Base-by-base conservation (phyloP, 2,329 filamentous ascomycete genomes). In the Emericellopsis cladophorae region DNA sequence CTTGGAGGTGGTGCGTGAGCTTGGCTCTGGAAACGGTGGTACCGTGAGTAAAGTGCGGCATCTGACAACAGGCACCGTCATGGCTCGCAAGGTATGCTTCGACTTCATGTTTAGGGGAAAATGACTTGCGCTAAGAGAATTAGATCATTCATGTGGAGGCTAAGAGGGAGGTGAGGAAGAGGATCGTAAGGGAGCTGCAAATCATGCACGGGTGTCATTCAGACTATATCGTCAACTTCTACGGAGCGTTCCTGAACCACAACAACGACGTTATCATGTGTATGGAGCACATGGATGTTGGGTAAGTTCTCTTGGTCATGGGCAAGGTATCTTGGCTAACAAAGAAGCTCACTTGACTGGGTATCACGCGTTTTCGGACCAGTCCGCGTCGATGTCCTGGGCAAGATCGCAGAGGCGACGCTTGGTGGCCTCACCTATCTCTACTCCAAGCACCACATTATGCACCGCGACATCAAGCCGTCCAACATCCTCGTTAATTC, bases 201-300 rank as follows among this genome's bases (percentile, higher is more conserved):
- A 95, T 98, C 50, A 96, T 96, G 80, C 89, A 95, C 58, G 87
- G 93, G 55, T 98, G 92, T 64, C 92, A 95, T 56, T 95, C 86
- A 18, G 85, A 92, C 45, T 89, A 93, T 61, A 96, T 98, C 54
- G 92, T 98, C 45, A 95, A 84, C 41, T 98, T 95, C 62, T 96
- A 96, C 56, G 92, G 92, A 45, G 92, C 92, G 31, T 98, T 96
- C 57, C 76, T 96, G 55, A 96, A 95, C 58, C 85, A 93, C 56
- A 88, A 88, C 46, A 90, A 93, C 57, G 92, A 98, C 65, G 93
- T 98, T 44, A 93, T 96, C 52, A 90, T 98, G 81, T 98, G 92
- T 62, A 98, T 98, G 92, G 92, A 98, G 61, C 96, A 98, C 59
- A 95, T 95, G 87, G 92, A 98, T 63, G 87, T 90, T 58, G 92